Evolutionary conservation across 2,329 filamentous ascomycete genomes (phyloP).

Genomic region (Aureobasidium sp.): DNA sequence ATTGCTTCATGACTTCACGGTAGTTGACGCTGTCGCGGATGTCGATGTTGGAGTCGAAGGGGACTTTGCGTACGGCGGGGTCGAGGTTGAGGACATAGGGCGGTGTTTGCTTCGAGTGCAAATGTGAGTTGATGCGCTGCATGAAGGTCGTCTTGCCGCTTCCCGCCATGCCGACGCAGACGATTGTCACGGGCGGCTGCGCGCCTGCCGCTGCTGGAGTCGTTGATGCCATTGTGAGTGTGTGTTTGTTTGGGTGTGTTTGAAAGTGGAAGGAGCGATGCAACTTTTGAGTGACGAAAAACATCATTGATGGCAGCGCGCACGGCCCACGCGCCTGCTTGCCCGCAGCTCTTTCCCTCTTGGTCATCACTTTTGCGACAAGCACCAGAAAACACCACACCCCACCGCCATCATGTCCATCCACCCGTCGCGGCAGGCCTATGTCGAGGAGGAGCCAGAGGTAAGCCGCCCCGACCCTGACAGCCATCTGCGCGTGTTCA

Average conservation of each 20-base stretch:
- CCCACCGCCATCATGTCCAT: constrained; percentile 39
- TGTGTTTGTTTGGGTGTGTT: not conserved
- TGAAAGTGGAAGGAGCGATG: not conserved
- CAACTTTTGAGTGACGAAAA: constrained; percentile 4
- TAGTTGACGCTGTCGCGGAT: constrained; percentile 99
- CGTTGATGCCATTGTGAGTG: not conserved
- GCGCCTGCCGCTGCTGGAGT: constrained; percentile 1
- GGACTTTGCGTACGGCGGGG: constrained; percentile 83
- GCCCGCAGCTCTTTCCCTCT: not conserved
- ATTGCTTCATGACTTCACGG: constrained; percentile 99
- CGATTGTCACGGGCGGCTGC: constrained; percentile 61
- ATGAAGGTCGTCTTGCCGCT: constrained; percentile 99
- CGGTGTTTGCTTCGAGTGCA: constrained; percentile 59
- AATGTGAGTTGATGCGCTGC: constrained; percentile 91
- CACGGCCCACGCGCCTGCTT: not conserved
- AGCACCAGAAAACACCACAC: not conserved
- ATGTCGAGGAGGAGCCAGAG: constrained; percentile 67
- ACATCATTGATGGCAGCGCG: not conserved
- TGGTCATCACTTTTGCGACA: not conserved
- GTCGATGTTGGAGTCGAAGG: constrained; percentile 96
- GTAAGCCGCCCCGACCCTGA: not conserved
- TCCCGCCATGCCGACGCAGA: constrained; percentile 96
- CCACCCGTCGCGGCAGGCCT: constrained; percentile 85
- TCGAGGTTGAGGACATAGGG: constrained; percentile 98
- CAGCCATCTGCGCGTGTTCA: constrained; percentile 24